Evolutionary conservation across 441 rosid species (phyloP).

Genomic region (Pelargonium citronellum): DNA sequence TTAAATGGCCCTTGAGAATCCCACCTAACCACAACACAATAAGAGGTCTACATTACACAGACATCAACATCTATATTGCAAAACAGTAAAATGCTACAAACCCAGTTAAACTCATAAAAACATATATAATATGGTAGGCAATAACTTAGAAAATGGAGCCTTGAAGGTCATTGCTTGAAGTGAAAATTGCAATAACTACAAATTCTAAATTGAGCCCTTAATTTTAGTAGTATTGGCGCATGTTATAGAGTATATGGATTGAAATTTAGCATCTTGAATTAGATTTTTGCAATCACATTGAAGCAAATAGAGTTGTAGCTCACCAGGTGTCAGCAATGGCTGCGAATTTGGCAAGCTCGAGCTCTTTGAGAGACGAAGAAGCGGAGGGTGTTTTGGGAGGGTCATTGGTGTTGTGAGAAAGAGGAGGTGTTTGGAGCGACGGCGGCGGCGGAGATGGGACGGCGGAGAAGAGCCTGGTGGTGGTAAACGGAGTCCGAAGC

Average conservation of each 20-base stretch:
- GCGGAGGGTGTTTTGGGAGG: slow-evolving; percentile 11
- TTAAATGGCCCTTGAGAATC: slow-evolving; percentile 82
- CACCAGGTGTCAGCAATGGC: slow-evolving; percentile 88
- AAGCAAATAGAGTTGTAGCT: not conserved
- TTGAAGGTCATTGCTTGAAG: too few relatives aligned
- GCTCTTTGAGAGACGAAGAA: slow-evolving; percentile 57
- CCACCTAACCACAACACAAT: slow-evolving; percentile 52
- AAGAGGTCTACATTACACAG: not conserved
- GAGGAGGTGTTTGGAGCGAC: too few relatives aligned
- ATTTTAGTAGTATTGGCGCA: too few relatives aligned
- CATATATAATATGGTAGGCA: too few relatives aligned
- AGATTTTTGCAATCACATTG: too few relatives aligned
- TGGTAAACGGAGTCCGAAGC: slow-evolving; percentile 1
- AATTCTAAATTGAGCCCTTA: too few relatives aligned
- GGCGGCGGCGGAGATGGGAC: not conserved
- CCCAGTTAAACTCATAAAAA: not conserved
- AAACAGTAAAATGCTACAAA: not conserved
- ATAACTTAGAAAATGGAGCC: too few relatives aligned
- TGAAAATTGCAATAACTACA: too few relatives aligned
- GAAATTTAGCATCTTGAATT: too few relatives aligned
- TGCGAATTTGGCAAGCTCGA: slow-evolving; percentile 77
- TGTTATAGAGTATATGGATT: too few relatives aligned
- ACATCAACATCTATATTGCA: not conserved
- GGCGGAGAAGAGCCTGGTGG: not conserved
- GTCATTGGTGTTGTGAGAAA: not conserved